These are phyloP conservation scores for Penicillium sp. DNA, from an alignment of 2,329 filamentous ascomycete species.

Conservation along the genomic window DNA sequence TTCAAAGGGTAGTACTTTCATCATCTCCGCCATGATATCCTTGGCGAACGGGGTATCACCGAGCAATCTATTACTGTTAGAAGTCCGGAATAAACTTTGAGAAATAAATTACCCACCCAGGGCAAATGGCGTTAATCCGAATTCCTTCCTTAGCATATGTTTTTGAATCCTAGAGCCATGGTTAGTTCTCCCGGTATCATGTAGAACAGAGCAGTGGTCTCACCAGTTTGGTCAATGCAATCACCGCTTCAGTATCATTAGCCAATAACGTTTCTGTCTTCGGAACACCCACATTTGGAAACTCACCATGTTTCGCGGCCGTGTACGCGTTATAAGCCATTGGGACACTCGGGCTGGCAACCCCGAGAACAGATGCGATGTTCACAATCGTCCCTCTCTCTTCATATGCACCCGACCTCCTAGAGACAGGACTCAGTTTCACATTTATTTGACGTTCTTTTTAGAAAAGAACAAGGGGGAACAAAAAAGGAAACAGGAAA, in stretches of 20 bases:
- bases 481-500: not conserved
- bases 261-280: not conserved
- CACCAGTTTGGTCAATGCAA: slow-evolving; percentile 32
- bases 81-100: slow-evolving; percentile 17
- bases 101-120: slow-evolving; percentile 43
- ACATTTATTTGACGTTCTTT: not conserved
- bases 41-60: slow-evolving; percentile 30
- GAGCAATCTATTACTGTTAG: no score
- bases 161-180: slow-evolving; percentile 43
- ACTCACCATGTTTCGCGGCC: slow-evolving; percentile 32
- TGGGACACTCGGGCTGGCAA: slow-evolving; percentile 21
- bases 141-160: slow-evolving; percentile 58
- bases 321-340: slow-evolving; percentile 28
- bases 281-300: not conserved
- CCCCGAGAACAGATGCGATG: slow-evolving; percentile 31
- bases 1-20: slow-evolving; percentile 34
- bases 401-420: slow-evolving; percentile 6
- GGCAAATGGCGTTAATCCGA: slow-evolving; percentile 65
- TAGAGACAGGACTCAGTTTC: no score
- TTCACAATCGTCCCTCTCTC: slow-evolving; percentile 34
- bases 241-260: slow-evolving; percentile 23
- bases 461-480: not conserved
- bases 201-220: no score
- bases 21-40: slow-evolving; percentile 13
- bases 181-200: not conserved